A percentile compares a stretch with the other conserved stretches of the same genome.
phyloP scores from a whole-genome alignment of 495 filamentous ascomycete species.

The Annulohypoxylon stygium region DNA sequence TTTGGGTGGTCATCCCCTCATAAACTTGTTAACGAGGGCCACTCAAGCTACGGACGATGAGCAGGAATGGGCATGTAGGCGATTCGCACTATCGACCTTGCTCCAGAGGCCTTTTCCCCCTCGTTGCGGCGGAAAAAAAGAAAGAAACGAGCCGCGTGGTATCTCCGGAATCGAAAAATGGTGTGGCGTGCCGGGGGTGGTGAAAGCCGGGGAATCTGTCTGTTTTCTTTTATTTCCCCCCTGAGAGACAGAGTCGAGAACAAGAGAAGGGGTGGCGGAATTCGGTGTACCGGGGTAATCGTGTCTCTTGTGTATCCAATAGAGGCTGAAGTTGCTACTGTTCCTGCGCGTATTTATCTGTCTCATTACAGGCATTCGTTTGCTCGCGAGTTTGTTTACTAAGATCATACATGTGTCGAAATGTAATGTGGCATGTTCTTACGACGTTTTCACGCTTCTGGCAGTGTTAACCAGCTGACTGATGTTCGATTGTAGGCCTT shows the following conservation, averaged over 20 bases:
- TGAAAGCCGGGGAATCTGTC: constrained; percentile 31
- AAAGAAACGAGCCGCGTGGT: constrained; percentile 8
- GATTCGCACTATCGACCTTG: not conserved
- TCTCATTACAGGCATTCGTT: constrained; percentile 32
- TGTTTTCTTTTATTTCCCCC: constrained; percentile 6
- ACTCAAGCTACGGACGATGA: constrained; percentile 2
- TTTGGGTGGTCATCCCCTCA: no score
- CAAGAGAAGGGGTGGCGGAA: not conserved
- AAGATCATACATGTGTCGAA: not conserved
- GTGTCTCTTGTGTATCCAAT: constrained; percentile 49
- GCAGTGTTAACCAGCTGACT: not conserved
- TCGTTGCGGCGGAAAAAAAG: constrained; percentile 5
- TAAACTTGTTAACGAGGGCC: constrained; percentile 7
- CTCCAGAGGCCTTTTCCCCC: not conserved
- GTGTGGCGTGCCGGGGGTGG: constrained; percentile 24
- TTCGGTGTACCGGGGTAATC: constrained; percentile 39
- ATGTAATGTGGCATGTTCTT: not conserved
- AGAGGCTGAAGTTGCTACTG: constrained; percentile 41
- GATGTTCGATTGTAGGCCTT: not conserved
- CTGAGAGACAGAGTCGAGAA: not conserved
- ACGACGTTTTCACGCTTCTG: not conserved
- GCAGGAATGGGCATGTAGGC: constrained; percentile 7
- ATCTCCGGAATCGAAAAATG: constrained; percentile 23
- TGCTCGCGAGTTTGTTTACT: constrained; percentile 7
- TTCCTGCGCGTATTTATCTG: constrained; percentile 26